Conservation (phyloP, 2,329 filamentous ascomycete species). For the Rasamsonia emersonii region DNA sequence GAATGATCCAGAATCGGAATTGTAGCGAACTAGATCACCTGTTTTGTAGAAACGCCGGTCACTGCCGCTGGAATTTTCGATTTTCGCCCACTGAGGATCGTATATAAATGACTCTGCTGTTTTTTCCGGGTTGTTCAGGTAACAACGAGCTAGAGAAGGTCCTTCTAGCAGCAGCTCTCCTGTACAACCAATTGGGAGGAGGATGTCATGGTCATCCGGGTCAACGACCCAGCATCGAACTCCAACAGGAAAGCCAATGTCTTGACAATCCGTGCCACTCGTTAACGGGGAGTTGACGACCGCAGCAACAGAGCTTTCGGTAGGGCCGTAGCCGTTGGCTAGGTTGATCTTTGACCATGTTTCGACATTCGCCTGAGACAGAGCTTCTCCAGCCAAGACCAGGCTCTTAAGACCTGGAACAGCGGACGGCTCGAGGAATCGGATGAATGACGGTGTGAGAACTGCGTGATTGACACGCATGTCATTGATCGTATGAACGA, state of each 20-base stretch:
- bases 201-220: constrained; percentile 21
- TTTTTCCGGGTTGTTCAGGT: constrained; percentile 50
- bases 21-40: constrained; percentile 32
- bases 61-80: constrained; percentile 18
- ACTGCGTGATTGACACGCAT: constrained; percentile 47
- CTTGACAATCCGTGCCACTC: constrained; percentile 21
- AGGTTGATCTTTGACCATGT: constrained; percentile 30
- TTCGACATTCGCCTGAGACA: constrained; percentile 36
- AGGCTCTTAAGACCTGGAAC: constrained; percentile 37
- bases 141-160: constrained; percentile 49
- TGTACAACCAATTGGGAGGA: constrained; percentile 34
- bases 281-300: constrained; percentile 26
- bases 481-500: constrained; percentile 42
- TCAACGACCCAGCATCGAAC: constrained; percentile 22
- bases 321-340: constrained; percentile 38
- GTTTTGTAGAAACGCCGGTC: constrained; percentile 33
- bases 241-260: constrained; percentile 28
- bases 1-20: constrained; percentile 27
- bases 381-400: constrained; percentile 39
- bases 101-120: constrained; percentile 51
- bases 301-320: constrained; percentile 31
- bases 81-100: constrained; percentile 45
- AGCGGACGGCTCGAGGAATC: constrained; percentile 34
- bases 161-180: constrained; percentile 33
- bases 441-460: constrained; percentile 53